Evolutionary conservation across 225 moss, liverwort and hornwort species (phyloP).

Genomic region (Pseudoscleropodium purum): DNA sequence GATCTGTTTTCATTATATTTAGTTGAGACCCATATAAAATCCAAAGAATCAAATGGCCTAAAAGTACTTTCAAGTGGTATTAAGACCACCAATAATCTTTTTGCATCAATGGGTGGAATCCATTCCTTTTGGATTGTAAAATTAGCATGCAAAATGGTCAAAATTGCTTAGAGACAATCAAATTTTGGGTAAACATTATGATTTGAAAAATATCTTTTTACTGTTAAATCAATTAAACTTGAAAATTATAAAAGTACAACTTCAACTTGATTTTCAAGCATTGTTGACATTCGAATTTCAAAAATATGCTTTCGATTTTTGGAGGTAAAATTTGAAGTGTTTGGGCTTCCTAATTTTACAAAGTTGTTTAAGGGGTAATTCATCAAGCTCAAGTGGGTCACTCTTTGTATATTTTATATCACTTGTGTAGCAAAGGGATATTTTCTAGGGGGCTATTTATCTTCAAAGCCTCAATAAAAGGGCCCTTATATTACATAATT

Average conservation of each 20-base stretch:
- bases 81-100: neutral
- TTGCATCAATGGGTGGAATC: neutral
- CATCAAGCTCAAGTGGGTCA: neutral
- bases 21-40: neutral
- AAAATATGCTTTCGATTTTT: neutral
- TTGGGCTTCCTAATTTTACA: neutral
- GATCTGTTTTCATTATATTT: neutral
- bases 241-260: neutral
- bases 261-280: neutral
- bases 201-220: neutral
- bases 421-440: too few species aligned
- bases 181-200: fast-evolving
- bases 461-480: too few species aligned
- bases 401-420: too few species aligned
- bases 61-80: neutral
- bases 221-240: neutral
- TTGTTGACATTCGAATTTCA: neutral
- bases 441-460: too few species aligned
- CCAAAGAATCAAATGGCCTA: neutral
- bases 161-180: neutral
- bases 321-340: neutral
- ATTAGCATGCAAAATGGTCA: neutral
- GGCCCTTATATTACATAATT: too few species aligned
- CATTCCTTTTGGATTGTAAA: neutral
- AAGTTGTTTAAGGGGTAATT: neutral